phyloP scores from a whole-genome alignment of 257 asterid genomes.

The Ehretia macrophylla region DNA sequence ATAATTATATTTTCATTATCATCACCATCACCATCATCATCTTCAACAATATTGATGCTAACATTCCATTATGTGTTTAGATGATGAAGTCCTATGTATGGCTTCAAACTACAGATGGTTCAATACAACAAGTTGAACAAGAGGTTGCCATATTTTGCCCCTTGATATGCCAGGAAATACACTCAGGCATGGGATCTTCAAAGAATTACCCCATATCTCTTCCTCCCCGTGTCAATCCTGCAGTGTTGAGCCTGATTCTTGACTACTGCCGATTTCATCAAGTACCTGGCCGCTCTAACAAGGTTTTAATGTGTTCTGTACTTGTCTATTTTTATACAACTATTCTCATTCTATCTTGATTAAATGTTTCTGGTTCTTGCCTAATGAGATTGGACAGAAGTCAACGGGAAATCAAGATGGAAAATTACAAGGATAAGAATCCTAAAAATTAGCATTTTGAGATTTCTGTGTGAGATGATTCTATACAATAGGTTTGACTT shows the following conservation, averaged over 20 bases:
- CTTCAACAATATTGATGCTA: conserved; percentile 17
- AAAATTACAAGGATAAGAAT: too few relatives aligned
- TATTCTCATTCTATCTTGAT: too few relatives aligned
- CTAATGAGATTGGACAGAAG: too few relatives aligned
- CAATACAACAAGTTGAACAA: conserved; percentile 83
- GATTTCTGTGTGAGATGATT: not conserved
- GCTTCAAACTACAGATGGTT: conserved; percentile 83
- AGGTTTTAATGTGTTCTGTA: conserved; percentile 40
- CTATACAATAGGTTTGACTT: conserved; percentile 10
- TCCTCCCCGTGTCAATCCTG: conserved; percentile 81
- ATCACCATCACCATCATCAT: not conserved
- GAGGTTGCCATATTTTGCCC: conserved; percentile 90
- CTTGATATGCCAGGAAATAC: conserved; percentile 75
- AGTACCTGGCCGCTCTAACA: conserved; percentile 87
- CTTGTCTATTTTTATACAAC: not conserved
- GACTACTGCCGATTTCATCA: conserved; percentile 94
- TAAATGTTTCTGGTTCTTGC: too few relatives aligned
- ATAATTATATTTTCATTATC: not conserved
- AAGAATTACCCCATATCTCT: conserved; percentile 78
- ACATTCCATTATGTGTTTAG: conserved; percentile 26
- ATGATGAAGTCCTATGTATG: conserved; percentile 83
- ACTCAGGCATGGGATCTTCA: conserved; percentile 80
- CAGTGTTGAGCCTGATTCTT: conserved; percentile 77
- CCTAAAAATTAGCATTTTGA: too few relatives aligned
- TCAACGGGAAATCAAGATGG: too few relatives aligned